Percentiles rank a stretch among this genome's conserved stretches.
These are phyloP conservation scores for carrot (Daucus carota) DNA, from an alignment of 129 eudicot species.

Conservation along the genomic window DH1_v3.0 NC_030382.2:42046501-42047000, in stretches of 20 bases:
- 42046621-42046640: not conserved
- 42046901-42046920: conserved; percentile 16
- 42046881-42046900: conserved; percentile 28
- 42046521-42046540: not conserved
- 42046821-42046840: not conserved
- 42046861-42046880: conserved; percentile 52
- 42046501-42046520: no score
- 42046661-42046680: conserved; percentile 7
- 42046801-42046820: conserved; percentile 18
- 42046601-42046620: not conserved
- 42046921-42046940: conserved; percentile 11
- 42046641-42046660: not conserved
- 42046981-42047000: no score
- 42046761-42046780: conserved; percentile 44
- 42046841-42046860: not conserved
- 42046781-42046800: not conserved
- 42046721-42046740: conserved; percentile 29
- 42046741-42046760: conserved; percentile 78
- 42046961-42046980: not conserved
- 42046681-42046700: conserved; percentile 7
- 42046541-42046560: not conserved
- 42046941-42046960: conserved; percentile 3
- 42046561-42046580: not conserved
- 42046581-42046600: not conserved
- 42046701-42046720: conserved; percentile 12